Conservation (phyloP, 805 yeast genomes). For the Komagataella pseudopastoris region DNA sequence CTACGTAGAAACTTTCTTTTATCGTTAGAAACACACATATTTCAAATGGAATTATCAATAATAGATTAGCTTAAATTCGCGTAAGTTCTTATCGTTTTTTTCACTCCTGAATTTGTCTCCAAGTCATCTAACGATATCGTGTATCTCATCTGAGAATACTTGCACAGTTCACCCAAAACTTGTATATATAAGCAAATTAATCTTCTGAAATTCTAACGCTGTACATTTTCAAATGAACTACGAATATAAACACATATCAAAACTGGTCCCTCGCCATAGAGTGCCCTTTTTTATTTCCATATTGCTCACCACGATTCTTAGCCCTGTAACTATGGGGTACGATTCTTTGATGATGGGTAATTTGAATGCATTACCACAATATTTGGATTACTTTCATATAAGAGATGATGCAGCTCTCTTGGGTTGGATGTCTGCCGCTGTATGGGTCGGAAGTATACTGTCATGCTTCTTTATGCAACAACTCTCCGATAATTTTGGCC, state of each 20-base stretch:
- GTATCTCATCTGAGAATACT: neutral
- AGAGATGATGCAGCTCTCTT: conserved; percentile 7
- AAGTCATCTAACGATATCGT: neutral
- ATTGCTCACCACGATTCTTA: neutral
- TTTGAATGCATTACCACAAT: conserved; percentile 13
- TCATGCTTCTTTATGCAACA: conserved; percentile 14
- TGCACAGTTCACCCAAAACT: neutral
- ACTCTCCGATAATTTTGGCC: conserved; percentile 14
- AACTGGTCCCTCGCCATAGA: neutral
- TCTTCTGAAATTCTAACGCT: neutral
- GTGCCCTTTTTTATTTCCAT: neutral
- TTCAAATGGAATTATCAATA: neutral
- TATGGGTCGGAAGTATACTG: conserved; percentile 14
- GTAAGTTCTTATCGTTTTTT: neutral
- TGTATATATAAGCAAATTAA: neutral
- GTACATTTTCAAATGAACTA: neutral
- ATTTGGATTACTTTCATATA: conserved; percentile 10
- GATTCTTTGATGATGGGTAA: conserved; percentile 15
- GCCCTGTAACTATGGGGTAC: conserved; percentile 11
- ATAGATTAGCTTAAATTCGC: neutral
- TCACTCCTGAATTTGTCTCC: neutral
- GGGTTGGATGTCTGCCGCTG: conserved; percentile 15
- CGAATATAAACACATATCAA: neutral
- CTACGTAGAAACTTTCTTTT: neutral
- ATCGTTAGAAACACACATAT: neutral